Conservation (phyloP, 1,284 basidiomycete genomes). For the Sparassis latifolia region DNA sequence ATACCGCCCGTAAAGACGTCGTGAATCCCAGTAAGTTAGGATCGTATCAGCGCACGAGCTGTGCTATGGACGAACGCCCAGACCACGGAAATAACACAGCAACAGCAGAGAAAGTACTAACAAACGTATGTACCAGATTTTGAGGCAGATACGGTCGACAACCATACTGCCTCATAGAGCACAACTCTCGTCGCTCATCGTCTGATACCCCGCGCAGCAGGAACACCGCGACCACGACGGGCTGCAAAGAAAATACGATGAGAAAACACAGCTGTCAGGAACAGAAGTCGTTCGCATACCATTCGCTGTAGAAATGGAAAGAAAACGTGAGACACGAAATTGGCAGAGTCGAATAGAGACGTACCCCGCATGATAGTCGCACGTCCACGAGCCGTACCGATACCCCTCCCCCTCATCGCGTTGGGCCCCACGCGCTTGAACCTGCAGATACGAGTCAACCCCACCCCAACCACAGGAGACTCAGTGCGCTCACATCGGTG, state of each 20-base stretch:
- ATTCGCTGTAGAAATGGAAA: conserved; percentile 42
- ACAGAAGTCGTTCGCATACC: conserved; percentile 32
- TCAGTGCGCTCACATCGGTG: conserved; percentile 77
- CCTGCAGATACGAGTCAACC: conserved; percentile 41
- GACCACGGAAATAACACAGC: background rate
- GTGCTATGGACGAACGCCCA: too few relatives aligned
- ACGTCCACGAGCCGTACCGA: conserved; percentile 94
- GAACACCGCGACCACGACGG: conserved; percentile 78
- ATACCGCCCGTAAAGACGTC: too few relatives aligned
- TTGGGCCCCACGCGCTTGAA: conserved; percentile 98
- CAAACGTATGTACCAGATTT: conserved; percentile 20
- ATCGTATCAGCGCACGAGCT: too few relatives aligned
- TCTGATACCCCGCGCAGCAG: conserved; percentile 68
- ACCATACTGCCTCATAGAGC: background rate
- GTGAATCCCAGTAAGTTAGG: too few relatives aligned
- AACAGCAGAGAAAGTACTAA: conserved; percentile 12
- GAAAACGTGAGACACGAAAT: background rate
- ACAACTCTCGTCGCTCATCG: conserved; percentile 37
- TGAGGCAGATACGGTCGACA: conserved; percentile 7
- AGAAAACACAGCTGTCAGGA: background rate
- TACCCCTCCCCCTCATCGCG: conserved; percentile 98
- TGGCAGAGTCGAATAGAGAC: conserved; percentile 18
- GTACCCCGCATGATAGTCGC: conserved; percentile 93
- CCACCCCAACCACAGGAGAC: background rate
- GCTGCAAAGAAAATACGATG: conserved; percentile 38